Percentiles rank a stretch among this genome's conserved stretches.
phyloP scores from a whole-genome alignment of 1,284 basidiomycete genomes.

The Malassezia arunalokei region DNA sequence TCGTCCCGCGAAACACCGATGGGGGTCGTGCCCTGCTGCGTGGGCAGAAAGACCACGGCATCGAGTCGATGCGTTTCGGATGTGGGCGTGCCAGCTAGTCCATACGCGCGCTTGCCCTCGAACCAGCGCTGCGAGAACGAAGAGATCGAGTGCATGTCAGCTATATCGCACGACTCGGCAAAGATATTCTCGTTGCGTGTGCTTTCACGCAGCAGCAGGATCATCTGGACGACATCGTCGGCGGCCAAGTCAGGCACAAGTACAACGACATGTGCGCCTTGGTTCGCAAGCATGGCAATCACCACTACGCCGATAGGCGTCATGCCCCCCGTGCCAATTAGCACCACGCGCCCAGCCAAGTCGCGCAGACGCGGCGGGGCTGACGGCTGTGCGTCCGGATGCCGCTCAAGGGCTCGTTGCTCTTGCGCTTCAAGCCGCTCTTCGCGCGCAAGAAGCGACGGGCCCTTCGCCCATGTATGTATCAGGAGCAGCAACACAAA shows the following conservation, averaged over 20 bases:
- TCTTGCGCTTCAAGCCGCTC: constrained; percentile 5
- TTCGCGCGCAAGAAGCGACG: constrained; percentile 21
- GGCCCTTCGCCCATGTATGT: constrained; percentile 27
- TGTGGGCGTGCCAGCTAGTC: constrained; percentile 16
- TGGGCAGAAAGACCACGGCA: constrained; percentile 16
- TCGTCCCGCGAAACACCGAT: constrained; percentile 4
- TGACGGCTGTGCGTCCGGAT: constrained; percentile 4
- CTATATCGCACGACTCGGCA: constrained; percentile 37
- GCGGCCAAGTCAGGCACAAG: constrained; percentile 19
- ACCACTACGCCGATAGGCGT: constrained; percentile 30
- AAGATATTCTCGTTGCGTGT: constrained; percentile 32
- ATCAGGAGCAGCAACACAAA: constrained; percentile 18
- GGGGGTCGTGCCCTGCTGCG: constrained; percentile 1
- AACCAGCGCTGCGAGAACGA: constrained; percentile 32
- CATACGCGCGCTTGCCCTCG: constrained; percentile 10
- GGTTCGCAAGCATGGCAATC: constrained; percentile 25
- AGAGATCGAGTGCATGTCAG: constrained; percentile 17
- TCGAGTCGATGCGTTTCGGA: constrained; percentile 14
- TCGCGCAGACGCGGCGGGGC: constrained; percentile 8
- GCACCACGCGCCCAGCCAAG: constrained; percentile 23
- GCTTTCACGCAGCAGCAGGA: constrained; percentile 30
- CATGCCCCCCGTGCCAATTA: constrained; percentile 29
- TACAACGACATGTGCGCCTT: constrained; percentile 34
- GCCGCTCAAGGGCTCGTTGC: background rate
- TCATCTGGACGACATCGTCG: constrained; percentile 21